A percentile compares a stretch with the other conserved stretches of the same genome.
These are phyloP conservation scores for Odontarrhena argentea DNA, from an alignment of 345 rosid genomes.

Conservation along the genomic window DNA sequence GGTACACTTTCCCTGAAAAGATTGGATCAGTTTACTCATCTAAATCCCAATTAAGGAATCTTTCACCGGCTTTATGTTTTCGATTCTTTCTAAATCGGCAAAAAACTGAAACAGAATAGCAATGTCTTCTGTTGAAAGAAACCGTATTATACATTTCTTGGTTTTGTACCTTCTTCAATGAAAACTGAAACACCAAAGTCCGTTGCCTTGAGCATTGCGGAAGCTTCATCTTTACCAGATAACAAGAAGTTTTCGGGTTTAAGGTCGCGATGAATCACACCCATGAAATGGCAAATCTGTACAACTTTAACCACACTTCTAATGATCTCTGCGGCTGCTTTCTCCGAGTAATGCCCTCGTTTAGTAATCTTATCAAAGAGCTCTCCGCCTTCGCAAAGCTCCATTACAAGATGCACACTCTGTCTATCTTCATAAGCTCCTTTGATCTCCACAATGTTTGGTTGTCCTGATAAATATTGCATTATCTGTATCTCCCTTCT, in stretches of 20 bases:
- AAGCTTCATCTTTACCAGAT: constrained; percentile 55
- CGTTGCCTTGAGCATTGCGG: constrained; percentile 72
- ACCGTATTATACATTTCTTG: background rate
- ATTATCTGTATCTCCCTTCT: constrained; percentile 77
- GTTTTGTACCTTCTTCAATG: constrained; percentile 69
- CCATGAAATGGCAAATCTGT: constrained; percentile 84
- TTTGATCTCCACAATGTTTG: constrained; percentile 72
- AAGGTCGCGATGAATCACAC: constrained; percentile 83
- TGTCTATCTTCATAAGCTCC: constrained; percentile 81
- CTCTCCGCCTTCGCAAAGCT: constrained; percentile 90
- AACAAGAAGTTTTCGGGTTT: constrained; percentile 92
- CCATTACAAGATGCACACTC: constrained; percentile 86
- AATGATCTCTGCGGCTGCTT: constrained; percentile 69
- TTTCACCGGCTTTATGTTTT: background rate
- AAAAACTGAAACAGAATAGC: constrained; percentile 8
- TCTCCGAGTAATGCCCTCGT: constrained; percentile 74
- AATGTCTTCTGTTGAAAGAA: background rate
- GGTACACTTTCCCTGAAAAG: constrained; percentile 65
- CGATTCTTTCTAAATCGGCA: background rate
- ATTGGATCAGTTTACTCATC: background rate
- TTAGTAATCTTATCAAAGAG: constrained; percentile 81
- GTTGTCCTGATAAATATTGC: constrained; percentile 88
- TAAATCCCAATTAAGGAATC: too few species aligned
- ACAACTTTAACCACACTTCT: constrained; percentile 73
- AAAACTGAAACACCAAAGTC: constrained; percentile 87